Percentiles rank a stretch among this genome's conserved stretches.
These are phyloP conservation scores for Gonapodya prolifera DNA, from an alignment of 192 early-diverging fungal species.

Conservation along the genomic window DNA sequence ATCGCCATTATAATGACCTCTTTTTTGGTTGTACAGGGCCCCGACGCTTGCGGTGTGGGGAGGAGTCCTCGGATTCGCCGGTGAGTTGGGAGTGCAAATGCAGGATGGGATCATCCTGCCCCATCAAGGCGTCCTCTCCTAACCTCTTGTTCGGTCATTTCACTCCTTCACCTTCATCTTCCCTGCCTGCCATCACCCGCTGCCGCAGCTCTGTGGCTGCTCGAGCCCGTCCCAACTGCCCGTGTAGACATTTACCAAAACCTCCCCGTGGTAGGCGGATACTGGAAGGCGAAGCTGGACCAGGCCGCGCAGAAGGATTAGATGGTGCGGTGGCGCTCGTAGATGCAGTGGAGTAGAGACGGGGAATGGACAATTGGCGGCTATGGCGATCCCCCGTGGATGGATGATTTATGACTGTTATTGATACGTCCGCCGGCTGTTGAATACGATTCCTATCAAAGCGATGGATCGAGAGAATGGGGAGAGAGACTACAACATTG, in stretches of 20 bases:
- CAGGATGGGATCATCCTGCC: background rate
- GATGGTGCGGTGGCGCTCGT: background rate
- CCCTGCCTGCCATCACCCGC: background rate
- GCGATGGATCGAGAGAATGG: too few relatives aligned
- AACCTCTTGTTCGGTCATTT: background rate
- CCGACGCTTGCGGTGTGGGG: background rate
- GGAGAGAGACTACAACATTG: too few relatives aligned
- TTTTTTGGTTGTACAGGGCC: background rate
- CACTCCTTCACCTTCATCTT: background rate
- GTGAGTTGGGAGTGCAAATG: too few relatives aligned
- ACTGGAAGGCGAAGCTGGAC: background rate
- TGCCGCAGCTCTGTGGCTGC: background rate
- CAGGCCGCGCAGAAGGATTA: background rate
- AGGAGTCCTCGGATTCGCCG: background rate
- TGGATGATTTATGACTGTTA: too few relatives aligned
- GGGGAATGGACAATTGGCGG: too few relatives aligned
- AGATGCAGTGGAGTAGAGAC: too few relatives aligned
- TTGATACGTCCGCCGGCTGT: too few relatives aligned
- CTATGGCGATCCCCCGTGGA: too few relatives aligned
- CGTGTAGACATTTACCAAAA: background rate
- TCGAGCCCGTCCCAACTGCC: background rate
- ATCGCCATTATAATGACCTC: background rate
- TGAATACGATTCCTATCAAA: too few relatives aligned
- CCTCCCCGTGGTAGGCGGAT: background rate
- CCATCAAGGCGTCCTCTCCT: background rate